A percentile compares a stretch with the other conserved stretches of the same genome.
These are phyloP conservation scores for Chlorella variabilis DNA, from an alignment of 163 green algal genomes.

Conservation along the genomic window DNA sequence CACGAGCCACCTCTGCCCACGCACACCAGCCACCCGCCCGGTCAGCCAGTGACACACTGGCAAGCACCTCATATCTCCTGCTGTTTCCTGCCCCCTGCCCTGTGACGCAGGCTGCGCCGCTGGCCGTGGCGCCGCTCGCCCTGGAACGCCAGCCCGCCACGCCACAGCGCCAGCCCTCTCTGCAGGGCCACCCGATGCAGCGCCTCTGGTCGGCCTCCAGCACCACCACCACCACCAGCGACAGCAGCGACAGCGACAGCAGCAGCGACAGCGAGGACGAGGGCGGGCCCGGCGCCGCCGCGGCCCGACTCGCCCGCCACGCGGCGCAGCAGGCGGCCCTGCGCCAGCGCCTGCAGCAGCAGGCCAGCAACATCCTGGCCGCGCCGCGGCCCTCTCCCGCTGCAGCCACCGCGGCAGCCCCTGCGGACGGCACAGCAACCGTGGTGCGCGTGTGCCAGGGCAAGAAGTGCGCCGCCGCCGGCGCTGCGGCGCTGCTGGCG, in stretches of 20 bases:
- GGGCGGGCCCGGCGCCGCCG: neutral
- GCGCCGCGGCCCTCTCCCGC: neutral
- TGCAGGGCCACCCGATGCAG: slow-evolving; percentile 59
- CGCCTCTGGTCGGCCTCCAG: slow-evolving; percentile 89
- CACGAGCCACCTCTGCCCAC: too few relatives aligned
- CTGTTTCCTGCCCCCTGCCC: neutral
- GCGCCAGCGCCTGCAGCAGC: neutral
- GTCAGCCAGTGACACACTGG: neutral
- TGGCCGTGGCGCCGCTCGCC: neutral
- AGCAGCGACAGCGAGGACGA: slow-evolving; percentile 22
- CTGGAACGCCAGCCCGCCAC: neutral
- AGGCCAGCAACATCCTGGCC: neutral
- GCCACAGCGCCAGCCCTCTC: too few relatives aligned
- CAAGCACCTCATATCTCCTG: neutral
- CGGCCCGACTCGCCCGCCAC: neutral
- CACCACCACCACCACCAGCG: slow-evolving; percentile 86
- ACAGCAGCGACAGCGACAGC: slow-evolving; percentile 37
- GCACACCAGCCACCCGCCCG: too few relatives aligned
- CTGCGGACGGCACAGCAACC: neutral
- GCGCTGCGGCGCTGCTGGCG: neutral
- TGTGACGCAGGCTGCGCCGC: neutral
- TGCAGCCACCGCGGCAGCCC: neutral
- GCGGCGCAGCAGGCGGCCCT: neutral
- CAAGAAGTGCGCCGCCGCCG: slow-evolving; percentile 1
- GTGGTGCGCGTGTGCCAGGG: slow-evolving; percentile 1